These are phyloP conservation scores for Hypericum perforatum DNA, from an alignment of 345 rosid species.

Conservation along the genomic window DNA sequence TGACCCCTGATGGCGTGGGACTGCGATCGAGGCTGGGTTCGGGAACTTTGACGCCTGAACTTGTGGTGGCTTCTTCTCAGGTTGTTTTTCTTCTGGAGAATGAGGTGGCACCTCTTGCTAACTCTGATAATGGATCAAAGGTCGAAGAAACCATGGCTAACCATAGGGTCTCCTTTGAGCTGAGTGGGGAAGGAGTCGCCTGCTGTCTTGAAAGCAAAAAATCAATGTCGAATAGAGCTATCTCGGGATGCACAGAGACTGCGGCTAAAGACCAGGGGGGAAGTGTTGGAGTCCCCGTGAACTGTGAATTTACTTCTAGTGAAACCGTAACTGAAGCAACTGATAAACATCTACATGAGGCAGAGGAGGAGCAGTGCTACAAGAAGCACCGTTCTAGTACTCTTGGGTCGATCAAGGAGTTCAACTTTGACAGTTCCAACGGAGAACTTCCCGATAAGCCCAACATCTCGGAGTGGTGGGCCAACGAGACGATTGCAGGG, in stretches of 20 bases:
- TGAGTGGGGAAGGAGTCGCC: constrained; percentile 91
- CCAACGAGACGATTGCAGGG: constrained; percentile 66
- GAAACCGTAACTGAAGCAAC: constrained; percentile 23
- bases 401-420: constrained; percentile 74
- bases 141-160: constrained; percentile 29
- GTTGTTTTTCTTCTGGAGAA: constrained; percentile 29
- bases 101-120: constrained; percentile 40
- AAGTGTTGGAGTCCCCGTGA: constrained; percentile 12
- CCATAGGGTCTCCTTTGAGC: constrained; percentile 86
- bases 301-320: constrained; percentile 7
- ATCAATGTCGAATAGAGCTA: constrained; percentile 20
- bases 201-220: constrained; percentile 67
- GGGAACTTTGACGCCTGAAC: constrained; percentile 66
- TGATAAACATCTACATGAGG: constrained; percentile 31
- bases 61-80: constrained; percentile 32
- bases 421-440: constrained; percentile 64
- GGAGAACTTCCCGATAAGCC: constrained; percentile 45
- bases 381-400: constrained; percentile 52
- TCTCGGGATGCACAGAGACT: constrained; percentile 20
- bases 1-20: too few species aligned
- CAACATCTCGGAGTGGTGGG: constrained; percentile 72
- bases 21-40: constrained; percentile 30
- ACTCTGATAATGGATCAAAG: constrained; percentile 36
- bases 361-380: constrained; percentile 33
- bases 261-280: constrained; percentile 12